Evolutionary conservation across 129 eudicot genomes (phyloP).

Genomic region (Chrysanthemum lavandulifolium): DNA sequence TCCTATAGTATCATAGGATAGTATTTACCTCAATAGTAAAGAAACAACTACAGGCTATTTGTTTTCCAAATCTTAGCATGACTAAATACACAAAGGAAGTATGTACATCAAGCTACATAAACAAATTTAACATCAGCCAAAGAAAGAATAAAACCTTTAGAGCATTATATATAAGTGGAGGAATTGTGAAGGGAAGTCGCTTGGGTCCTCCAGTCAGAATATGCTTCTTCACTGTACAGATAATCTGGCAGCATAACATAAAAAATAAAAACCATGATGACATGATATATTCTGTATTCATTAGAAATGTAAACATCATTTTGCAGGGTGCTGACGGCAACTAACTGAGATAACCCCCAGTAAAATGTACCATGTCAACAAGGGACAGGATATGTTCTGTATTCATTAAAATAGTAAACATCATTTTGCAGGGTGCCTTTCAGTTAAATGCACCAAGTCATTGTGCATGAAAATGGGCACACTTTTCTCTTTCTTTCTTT

Average conservation of each 20-base stretch:
- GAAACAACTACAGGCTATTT: not conserved
- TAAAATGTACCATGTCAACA: no score
- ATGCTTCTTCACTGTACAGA: constrained; percentile 81
- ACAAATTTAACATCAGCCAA: not conserved
- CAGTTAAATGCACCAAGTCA: not conserved
- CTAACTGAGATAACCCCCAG: not conserved
- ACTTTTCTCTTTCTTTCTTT: not conserved
- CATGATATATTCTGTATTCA: constrained; percentile 2
- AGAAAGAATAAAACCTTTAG: constrained; percentile 61
- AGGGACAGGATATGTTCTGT: not conserved
- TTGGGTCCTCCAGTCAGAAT: constrained; percentile 81
- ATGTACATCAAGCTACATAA: constrained; percentile 10
- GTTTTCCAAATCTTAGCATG: constrained; percentile 2
- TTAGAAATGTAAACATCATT: constrained; percentile 16
- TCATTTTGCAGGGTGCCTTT: not conserved
- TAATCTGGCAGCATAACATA: constrained; percentile 55
- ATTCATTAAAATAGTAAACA: constrained; percentile 18
- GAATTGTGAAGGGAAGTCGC: constrained; percentile 85
- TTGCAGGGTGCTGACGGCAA: constrained; percentile 3
- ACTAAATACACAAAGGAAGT: not conserved
- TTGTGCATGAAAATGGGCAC: constrained; percentile 6
- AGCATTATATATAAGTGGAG: constrained; percentile 85
- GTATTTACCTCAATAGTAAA: constrained; percentile 1
- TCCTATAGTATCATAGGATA: not conserved
- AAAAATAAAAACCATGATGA: constrained; percentile 23